Evolutionary conservation across 371 early-diverging fungal genomes (phyloP).

Genomic region (Mortierella sp.): DNA sequence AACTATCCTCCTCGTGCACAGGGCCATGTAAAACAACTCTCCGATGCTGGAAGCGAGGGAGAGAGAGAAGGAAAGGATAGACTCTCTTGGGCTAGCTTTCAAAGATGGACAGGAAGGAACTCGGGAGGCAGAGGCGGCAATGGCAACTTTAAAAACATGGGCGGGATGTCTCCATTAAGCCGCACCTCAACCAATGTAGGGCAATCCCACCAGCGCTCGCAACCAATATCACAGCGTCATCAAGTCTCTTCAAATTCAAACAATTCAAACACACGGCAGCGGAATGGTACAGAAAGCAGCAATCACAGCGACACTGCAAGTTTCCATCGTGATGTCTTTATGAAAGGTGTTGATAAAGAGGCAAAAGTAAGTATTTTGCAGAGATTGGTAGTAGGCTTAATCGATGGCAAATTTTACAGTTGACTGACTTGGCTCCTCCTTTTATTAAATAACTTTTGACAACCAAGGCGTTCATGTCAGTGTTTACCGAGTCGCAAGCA

Average conservation of each 20-base stretch:
- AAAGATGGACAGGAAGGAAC: slow-evolving; percentile 42
- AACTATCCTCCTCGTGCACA: background rate
- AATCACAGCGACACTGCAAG: slow-evolving; percentile 43
- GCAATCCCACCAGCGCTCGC: slow-evolving; percentile 10
- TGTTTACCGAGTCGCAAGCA: slow-evolving; percentile 79
- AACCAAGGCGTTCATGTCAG: slow-evolving; percentile 66
- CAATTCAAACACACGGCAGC: slow-evolving; percentile 1
- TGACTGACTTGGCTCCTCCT: background rate
- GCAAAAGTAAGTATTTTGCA: slow-evolving; percentile 66
- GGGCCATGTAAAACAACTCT: slow-evolving; percentile 30
- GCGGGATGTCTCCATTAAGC: slow-evolving; percentile 7
- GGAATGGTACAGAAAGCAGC: slow-evolving; percentile 28
- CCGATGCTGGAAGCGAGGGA: slow-evolving; percentile 40
- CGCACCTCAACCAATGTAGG: slow-evolving; percentile 13
- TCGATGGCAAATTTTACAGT: background rate
- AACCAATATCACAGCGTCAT: slow-evolving; percentile 1
- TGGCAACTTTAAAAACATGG: slow-evolving; percentile 10
- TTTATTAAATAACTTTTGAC: slow-evolving; percentile 13
- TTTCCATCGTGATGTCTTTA: slow-evolving; percentile 74
- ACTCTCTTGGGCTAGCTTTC: slow-evolving; percentile 51
- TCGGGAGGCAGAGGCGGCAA: slow-evolving; percentile 44
- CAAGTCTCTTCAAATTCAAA: slow-evolving; percentile 5
- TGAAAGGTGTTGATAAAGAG: slow-evolving; percentile 78
- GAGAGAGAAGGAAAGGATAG: slow-evolving; percentile 28
- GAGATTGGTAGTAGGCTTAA: background rate